Evolutionary conservation across 2,329 filamentous ascomycete genomes (phyloP).

Genomic region (Fonsecaea pedrosoi): DNA sequence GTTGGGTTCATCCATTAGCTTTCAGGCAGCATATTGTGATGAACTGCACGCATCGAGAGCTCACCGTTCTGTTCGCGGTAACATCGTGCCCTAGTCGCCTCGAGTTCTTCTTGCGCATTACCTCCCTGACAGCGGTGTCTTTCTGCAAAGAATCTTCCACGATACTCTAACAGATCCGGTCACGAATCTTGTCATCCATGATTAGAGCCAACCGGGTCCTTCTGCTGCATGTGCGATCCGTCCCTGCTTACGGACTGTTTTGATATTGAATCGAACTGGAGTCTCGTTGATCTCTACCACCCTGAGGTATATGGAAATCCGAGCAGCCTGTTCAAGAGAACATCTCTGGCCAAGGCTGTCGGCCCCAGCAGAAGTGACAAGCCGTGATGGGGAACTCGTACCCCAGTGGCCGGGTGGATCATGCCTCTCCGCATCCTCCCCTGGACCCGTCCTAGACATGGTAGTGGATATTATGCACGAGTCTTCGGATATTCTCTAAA

Average conservation of each 20-base stretch:
- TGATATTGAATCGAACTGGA: too few species aligned
- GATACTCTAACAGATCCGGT: too few species aligned
- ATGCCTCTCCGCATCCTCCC: background rate
- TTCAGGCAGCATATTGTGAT: background rate
- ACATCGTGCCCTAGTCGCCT: background rate
- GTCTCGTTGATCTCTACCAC: background rate
- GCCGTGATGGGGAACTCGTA: background rate
- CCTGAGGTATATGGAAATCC: background rate
- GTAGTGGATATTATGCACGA: constrained; percentile 1
- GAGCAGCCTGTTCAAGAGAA: background rate
- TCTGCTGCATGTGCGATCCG: background rate
- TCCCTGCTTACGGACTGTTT: background rate
- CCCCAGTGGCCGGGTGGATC: background rate
- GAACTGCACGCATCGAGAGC: background rate
- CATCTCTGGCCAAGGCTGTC: background rate
- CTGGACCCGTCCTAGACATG: background rate
- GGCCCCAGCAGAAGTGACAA: background rate
- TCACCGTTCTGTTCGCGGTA: background rate
- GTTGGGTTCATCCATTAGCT: constrained; percentile 12
- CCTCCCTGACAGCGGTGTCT: too few species aligned
- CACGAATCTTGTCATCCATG: too few species aligned
- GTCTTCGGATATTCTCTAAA: background rate
- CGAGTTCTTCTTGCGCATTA: background rate
- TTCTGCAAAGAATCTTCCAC: too few species aligned
- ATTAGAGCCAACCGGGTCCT: background rate